Evolutionary conservation across 768 basidiomycete genomes (phyloP).

Genomic region (Termitomyces titanicus): DNA sequence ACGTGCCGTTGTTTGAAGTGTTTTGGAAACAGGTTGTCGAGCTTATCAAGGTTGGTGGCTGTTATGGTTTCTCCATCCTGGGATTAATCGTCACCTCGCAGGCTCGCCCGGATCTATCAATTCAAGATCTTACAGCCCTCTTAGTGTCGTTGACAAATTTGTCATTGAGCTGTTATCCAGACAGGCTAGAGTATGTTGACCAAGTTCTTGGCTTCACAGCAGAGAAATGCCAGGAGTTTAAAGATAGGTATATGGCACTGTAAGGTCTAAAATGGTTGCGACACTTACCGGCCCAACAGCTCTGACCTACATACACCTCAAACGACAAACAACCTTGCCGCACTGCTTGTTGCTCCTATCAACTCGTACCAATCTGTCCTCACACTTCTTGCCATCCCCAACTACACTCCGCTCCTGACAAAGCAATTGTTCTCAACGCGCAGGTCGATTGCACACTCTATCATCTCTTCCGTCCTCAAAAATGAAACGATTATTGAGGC

Average conservation of each 20-base stretch:
- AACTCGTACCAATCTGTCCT: slow-evolving; percentile 96
- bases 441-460: slow-evolving; percentile 89
- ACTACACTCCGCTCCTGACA: slow-evolving; percentile 78
- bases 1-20: slow-evolving; percentile 95
- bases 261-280: neutral
- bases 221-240: slow-evolving; percentile 80
- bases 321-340: slow-evolving; percentile 87
- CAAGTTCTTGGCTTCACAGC: slow-evolving; percentile 90
- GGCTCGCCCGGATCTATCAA: slow-evolving; percentile 96
- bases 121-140: slow-evolving; percentile 96
- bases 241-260: slow-evolving; percentile 56
- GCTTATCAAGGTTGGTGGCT: slow-evolving; percentile 76
- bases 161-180: slow-evolving; percentile 95
- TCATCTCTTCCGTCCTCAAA: slow-evolving; percentile 92
- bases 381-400: slow-evolving; percentile 93
- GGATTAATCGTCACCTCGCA: slow-evolving; percentile 23
- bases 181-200: slow-evolving; percentile 94
- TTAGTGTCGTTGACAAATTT: slow-evolving; percentile 94
- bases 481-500: slow-evolving; percentile 95
- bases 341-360: slow-evolving; percentile 90
- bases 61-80: neutral
- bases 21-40: slow-evolving; percentile 99
- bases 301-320: slow-evolving; percentile 86
- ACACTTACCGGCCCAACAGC: slow-evolving; percentile 33
- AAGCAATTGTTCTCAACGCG: slow-evolving; percentile 89